phyloP scores from a whole-genome alignment of 129 eudicot species.

The Lactuca sativa region DNA sequence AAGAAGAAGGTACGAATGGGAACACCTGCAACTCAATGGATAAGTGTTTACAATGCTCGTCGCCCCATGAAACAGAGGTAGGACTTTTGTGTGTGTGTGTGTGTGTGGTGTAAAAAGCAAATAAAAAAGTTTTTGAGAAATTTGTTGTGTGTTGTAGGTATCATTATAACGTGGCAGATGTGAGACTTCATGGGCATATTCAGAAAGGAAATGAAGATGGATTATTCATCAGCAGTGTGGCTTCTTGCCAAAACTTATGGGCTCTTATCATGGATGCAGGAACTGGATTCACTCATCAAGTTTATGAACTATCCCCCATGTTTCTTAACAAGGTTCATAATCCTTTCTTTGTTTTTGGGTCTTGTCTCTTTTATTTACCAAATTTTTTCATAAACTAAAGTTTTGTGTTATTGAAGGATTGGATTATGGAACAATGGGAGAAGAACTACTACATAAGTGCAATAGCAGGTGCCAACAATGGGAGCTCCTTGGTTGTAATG shows the following conservation, averaged over 20 bases:
- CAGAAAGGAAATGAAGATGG: slow-evolving; percentile 87
- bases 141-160: slow-evolving; percentile 46
- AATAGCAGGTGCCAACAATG: slow-evolving; percentile 76
- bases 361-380: not conserved
- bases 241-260: slow-evolving; percentile 76
- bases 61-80: slow-evolving; percentile 95
- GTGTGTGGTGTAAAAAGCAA: no score
- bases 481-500: slow-evolving; percentile 83
- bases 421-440: slow-evolving; percentile 98
- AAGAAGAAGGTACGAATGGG: slow-evolving; percentile 87
- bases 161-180: slow-evolving; percentile 82
- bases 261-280: slow-evolving; percentile 93
- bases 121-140: no score
- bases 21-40: slow-evolving; percentile 93
- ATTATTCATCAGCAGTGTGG: slow-evolving; percentile 72
- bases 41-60: slow-evolving; percentile 82
- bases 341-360: not conserved
- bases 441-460: slow-evolving; percentile 77
- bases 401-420: slow-evolving; percentile 47
- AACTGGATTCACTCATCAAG: slow-evolving; percentile 75
- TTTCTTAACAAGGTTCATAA: slow-evolving; percentile 67
- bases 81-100: no score
- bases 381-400: slow-evolving; percentile 3
- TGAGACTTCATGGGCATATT: slow-evolving; percentile 66
- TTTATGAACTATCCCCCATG: slow-evolving; percentile 63